These are phyloP conservation scores for Cadophora sp. DNA, from an alignment of 2,329 filamentous ascomycete species.

Conservation along the genomic window DNA sequence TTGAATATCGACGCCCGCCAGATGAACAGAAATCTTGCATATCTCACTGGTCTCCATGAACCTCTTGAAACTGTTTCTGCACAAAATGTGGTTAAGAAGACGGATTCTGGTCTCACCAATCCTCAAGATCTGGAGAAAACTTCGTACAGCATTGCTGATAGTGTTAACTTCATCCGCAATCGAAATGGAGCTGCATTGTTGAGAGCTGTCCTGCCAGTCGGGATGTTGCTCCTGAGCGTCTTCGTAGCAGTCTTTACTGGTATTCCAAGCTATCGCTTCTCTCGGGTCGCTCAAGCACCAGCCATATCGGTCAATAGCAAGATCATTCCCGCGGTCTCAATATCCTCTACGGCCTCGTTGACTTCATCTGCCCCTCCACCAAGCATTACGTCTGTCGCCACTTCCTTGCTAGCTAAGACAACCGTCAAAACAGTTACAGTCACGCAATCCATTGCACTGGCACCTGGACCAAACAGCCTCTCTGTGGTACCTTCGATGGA, in stretches of 20 bases:
- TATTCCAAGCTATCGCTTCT: conserved; percentile 35
- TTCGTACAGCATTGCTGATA: conserved; percentile 31
- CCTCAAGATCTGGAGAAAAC: conserved; percentile 36
- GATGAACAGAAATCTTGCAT: conserved; percentile 61
- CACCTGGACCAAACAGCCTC: conserved; percentile 47
- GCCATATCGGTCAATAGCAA: conserved; percentile 46
- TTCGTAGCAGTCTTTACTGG: conserved; percentile 35
- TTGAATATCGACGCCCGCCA: conserved; percentile 58
- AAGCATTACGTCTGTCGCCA: conserved; percentile 37
- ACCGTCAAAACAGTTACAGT: conserved; percentile 45
- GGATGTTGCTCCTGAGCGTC: conserved; percentile 39
- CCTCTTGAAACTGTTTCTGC: conserved; percentile 24
- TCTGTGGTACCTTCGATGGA: conserved; percentile 52
- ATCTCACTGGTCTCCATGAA: conserved; percentile 50
- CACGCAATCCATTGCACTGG: conserved; percentile 46
- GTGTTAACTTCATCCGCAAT: conserved; percentile 32
- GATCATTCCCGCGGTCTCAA: conserved; percentile 38
- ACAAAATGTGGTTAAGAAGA: conserved; percentile 23
- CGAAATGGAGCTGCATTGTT: conserved; percentile 33
- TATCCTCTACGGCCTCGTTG: conserved; percentile 28
- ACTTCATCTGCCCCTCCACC: conserved; percentile 17
- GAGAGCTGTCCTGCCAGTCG: conserved; percentile 39
- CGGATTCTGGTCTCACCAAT: conserved; percentile 16
- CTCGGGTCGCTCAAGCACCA: conserved; percentile 33
- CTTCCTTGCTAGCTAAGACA: conserved; percentile 39